A percentile compares a stretch with the other conserved stretches of the same genome.
Conservation (phyloP, 2,329 filamentous ascomycete genomes). For the Aspergillus fumigatus region DNA sequence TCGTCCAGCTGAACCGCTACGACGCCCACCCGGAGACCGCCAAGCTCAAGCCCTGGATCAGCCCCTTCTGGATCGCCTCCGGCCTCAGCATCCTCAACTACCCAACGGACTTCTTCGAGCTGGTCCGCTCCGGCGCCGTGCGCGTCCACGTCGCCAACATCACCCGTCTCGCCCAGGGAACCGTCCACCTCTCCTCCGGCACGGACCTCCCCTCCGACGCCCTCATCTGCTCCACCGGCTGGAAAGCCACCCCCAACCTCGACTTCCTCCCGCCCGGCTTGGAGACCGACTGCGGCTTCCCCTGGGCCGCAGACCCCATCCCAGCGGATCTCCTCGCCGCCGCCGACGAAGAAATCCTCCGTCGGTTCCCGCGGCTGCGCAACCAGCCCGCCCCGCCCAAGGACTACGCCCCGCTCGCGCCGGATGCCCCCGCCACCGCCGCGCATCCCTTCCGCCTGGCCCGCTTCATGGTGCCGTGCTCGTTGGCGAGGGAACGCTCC, state of each 20-base stretch:
- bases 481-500: slow-evolving; percentile 38
- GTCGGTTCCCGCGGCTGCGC: slow-evolving; percentile 47
- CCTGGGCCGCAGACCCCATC: slow-evolving; percentile 32
- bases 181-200: slow-evolving; percentile 48
- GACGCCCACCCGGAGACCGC: slow-evolving; percentile 41
- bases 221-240: slow-evolving; percentile 55
- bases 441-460: slow-evolving; percentile 46
- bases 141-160: slow-evolving; percentile 55
- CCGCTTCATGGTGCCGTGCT: slow-evolving; percentile 44
- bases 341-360: slow-evolving; percentile 50
- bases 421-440: slow-evolving; percentile 32
- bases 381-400: slow-evolving; percentile 35
- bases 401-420: slow-evolving; percentile 26
- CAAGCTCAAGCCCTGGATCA: slow-evolving; percentile 45
- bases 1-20: slow-evolving; percentile 45
- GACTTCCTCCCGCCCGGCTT: slow-evolving; percentile 45
- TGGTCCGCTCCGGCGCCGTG: slow-evolving; percentile 52
- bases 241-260: slow-evolving; percentile 48
- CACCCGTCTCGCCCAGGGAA: slow-evolving; percentile 40
- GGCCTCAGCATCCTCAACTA: slow-evolving; percentile 60
- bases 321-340: slow-evolving; percentile 33
- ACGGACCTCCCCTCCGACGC: slow-evolving; percentile 45
- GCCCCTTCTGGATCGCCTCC: slow-evolving; percentile 51
- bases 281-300: slow-evolving; percentile 46
- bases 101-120: slow-evolving; percentile 52